These are phyloP conservation scores for Solanum chaucha DNA, from an alignment of 257 asterid genomes.

Conservation along the genomic window DNA sequence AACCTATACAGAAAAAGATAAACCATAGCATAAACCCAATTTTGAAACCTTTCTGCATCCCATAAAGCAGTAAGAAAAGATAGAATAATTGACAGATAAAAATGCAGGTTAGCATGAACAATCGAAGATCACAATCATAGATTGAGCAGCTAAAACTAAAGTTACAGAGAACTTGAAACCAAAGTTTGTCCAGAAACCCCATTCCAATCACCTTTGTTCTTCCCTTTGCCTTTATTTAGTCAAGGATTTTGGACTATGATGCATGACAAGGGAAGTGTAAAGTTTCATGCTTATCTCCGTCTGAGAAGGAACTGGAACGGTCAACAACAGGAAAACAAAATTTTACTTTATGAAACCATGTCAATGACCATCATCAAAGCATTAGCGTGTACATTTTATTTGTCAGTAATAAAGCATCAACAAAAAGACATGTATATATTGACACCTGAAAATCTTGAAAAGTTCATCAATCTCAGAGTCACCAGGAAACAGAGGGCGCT, in stretches of 20 bases:
- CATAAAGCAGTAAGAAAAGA: neutral
- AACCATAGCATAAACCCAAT: neutral
- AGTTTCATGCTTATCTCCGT: neutral
- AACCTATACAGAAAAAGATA: neutral
- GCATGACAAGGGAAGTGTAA: neutral
- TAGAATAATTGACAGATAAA: neutral
- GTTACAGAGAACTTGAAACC: neutral
- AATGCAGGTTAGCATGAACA: neutral
- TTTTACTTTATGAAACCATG: neutral
- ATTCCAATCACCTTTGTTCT: neutral
- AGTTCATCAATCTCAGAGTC: constrained; percentile 96
- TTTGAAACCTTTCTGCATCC: neutral
- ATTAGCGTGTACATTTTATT: neutral
- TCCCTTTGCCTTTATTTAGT: neutral
- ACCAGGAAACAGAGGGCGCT: constrained; percentile 74
- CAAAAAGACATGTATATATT: constrained; percentile 1
- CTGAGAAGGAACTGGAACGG: neutral
- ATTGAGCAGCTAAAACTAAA: neutral
- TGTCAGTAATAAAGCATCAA: neutral
- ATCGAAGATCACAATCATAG: neutral
- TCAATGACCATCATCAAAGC: neutral
- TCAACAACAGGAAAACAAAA: neutral
- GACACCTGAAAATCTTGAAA: constrained; percentile 76
- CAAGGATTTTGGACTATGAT: neutral
- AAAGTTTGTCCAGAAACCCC: neutral